Evolutionary conservation across 1,284 basidiomycete genomes (phyloP).

Genomic region (Puccinia polysora): DNA sequence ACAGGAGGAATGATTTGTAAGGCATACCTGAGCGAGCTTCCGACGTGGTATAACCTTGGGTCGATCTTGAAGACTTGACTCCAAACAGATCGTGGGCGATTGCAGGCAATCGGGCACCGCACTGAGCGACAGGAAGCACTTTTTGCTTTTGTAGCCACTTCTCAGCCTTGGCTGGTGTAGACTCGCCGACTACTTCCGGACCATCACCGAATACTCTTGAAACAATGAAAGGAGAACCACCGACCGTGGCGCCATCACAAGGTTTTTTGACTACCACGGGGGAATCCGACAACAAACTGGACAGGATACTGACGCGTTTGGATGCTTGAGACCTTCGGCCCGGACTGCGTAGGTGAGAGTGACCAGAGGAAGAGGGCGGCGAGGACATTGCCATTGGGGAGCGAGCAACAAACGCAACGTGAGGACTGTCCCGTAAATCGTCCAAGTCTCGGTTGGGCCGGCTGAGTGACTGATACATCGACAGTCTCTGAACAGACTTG

Average conservation of each 20-base stretch:
- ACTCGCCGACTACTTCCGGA: constrained; percentile 36
- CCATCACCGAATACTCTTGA: constrained; percentile 37
- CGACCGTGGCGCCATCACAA: constrained; percentile 30
- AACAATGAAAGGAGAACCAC: constrained; percentile 39
- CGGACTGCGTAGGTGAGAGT: not conserved
- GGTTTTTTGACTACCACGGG: constrained; percentile 37
- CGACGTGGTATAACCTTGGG: not conserved
- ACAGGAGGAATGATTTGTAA: not conserved
- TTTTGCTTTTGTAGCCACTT: constrained; percentile 27
- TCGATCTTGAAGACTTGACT: constrained; percentile 15
- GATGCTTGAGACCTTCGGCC: not conserved
- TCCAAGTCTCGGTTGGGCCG: not conserved
- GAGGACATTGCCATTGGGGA: constrained; percentile 21
- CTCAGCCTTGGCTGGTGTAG: constrained; percentile 22
- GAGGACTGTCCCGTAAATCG: not conserved
- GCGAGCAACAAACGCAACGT: constrained; percentile 19
- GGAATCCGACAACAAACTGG: constrained; percentile 25
- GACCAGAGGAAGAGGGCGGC: constrained; percentile 14
- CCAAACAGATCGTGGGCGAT: constrained; percentile 41
- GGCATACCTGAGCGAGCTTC: not conserved
- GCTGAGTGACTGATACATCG: constrained; percentile 11
- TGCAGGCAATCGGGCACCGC: constrained; percentile 1
- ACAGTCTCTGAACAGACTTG: constrained; percentile 1
- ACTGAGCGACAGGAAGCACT: not conserved
- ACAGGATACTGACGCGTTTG: not conserved